Evolutionary conservation across 495 filamentous ascomycete species (phyloP).

Genomic region (Tuber brumale): DNA sequence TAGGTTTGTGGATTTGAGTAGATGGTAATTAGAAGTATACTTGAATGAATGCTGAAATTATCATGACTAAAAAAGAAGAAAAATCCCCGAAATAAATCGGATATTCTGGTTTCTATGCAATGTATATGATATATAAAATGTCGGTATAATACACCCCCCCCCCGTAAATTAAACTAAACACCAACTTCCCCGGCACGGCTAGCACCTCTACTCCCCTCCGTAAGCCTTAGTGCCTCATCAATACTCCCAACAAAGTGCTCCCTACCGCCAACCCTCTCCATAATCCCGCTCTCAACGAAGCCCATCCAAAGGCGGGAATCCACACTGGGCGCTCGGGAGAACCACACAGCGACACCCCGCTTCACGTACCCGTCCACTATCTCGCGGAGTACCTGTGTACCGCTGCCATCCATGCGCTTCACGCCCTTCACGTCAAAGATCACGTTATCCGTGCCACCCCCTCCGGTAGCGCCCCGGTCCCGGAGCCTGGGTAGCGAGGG

Average conservation of each 20-base stretch:
- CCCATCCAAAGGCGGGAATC: constrained; percentile 61
- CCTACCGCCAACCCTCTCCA: constrained; percentile 65
- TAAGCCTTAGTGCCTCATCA: constrained; percentile 63
- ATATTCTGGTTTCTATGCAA: not conserved
- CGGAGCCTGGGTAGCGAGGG: constrained; percentile 76
- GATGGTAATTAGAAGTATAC: not conserved
- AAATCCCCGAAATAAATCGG: not conserved
- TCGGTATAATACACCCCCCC: not conserved
- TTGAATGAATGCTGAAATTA: not conserved
- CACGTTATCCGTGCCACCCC: constrained; percentile 74
- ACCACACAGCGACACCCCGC: constrained; percentile 74
- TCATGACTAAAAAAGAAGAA: not conserved
- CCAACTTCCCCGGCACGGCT: constrained; percentile 16
- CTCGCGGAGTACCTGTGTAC: constrained; percentile 82
- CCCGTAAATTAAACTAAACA: constrained; percentile 8
- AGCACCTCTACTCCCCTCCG: constrained; percentile 13
- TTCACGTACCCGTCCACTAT: constrained; percentile 73
- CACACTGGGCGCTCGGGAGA: constrained; percentile 63
- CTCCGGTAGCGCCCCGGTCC: constrained; percentile 16
- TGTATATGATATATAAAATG: not conserved
- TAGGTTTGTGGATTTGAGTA: not conserved
- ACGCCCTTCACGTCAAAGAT: constrained; percentile 98
- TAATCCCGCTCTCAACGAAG: constrained; percentile 74
- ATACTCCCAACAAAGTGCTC: constrained; percentile 74
- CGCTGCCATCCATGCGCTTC: constrained; percentile 83